phyloP scores from a whole-genome alignment of 805 yeast genomes.

The Ogataea siamensis region DNA sequence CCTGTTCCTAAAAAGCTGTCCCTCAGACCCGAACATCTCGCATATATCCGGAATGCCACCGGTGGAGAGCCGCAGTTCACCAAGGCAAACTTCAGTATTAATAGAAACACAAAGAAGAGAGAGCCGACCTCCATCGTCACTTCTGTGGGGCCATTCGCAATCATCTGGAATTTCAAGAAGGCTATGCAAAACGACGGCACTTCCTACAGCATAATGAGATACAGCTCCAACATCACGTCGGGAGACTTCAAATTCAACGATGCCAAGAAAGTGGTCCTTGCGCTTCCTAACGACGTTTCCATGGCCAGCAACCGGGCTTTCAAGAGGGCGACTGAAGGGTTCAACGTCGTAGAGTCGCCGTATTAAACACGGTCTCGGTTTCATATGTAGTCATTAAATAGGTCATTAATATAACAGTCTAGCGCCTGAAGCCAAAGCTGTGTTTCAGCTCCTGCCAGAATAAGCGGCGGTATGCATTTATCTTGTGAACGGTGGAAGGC shows the following conservation, averaged over 20 bases:
- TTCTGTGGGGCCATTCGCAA: constrained; percentile 77
- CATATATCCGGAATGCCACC: constrained; percentile 53
- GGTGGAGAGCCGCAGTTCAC: constrained; percentile 57
- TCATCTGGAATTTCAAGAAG: constrained; percentile 73
- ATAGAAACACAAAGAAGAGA: constrained; percentile 54
- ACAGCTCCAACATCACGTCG: constrained; percentile 60
- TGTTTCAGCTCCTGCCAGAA: constrained; percentile 61
- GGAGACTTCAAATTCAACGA: constrained; percentile 79
- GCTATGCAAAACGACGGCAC: constrained; percentile 50
- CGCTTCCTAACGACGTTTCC: constrained; percentile 73
- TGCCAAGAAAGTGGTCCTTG: constrained; percentile 66
- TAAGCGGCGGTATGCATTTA: constrained; percentile 57
- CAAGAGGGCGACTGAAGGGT: constrained; percentile 44
- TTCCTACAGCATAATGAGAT: constrained; percentile 64
- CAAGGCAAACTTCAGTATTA: constrained; percentile 74
- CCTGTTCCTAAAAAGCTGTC: constrained; percentile 69
- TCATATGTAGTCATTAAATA: constrained; percentile 5
- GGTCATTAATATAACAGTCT: constrained; percentile 2
- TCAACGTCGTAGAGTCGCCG: constrained; percentile 30
- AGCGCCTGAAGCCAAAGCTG: constrained; percentile 46
- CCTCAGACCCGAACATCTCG: constrained; percentile 69
- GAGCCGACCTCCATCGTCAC: constrained; percentile 62
- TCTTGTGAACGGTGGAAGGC: constrained; percentile 55
- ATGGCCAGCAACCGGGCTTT: constrained; percentile 62
- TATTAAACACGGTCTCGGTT: constrained; percentile 13